phyloP scores from a whole-genome alignment of 768 basidiomycete genomes.

The Harrya chromipes region DNA sequence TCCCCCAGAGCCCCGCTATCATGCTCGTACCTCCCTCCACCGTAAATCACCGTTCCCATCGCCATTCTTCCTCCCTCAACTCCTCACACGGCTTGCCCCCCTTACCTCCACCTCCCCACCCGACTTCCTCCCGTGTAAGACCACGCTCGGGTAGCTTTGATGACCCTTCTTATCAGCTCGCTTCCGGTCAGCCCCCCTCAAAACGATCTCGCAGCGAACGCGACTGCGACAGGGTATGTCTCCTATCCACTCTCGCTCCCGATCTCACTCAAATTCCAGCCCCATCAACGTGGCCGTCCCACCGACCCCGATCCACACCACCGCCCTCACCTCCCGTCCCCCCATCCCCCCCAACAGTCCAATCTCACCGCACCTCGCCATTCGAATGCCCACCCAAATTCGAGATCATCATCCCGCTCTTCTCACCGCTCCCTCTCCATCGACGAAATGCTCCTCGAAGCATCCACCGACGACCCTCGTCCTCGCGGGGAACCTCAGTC shows the following conservation, averaged over 20 bases:
- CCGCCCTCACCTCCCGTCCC: slow-evolving; percentile 23
- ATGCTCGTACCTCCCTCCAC: slow-evolving; percentile 26
- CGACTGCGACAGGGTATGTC: slow-evolving; percentile 29
- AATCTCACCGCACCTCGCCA: slow-evolving; percentile 12
- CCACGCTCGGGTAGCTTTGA: slow-evolving; percentile 46
- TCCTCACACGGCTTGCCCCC: slow-evolving; percentile 32
- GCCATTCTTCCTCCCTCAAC: slow-evolving; percentile 23
- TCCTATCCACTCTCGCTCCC: rapidly evolving
- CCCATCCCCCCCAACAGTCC: slow-evolving; percentile 11
- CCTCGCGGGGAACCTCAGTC: slow-evolving; percentile 32
- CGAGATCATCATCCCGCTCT: slow-evolving; percentile 36
- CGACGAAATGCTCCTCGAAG: slow-evolving; percentile 49
- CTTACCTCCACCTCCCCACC: slow-evolving; percentile 40
- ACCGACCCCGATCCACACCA: slow-evolving; percentile 27
- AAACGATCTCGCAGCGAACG: slow-evolving; percentile 46
- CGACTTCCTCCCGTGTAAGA: slow-evolving; percentile 33
- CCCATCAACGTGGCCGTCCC: slow-evolving; percentile 12
- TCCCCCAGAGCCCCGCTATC: slow-evolving; percentile 23
- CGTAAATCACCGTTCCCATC: slow-evolving; percentile 16
- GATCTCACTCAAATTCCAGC: slow-evolving; percentile 15
- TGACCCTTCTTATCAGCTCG: slow-evolving; percentile 27
- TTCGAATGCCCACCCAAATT: slow-evolving; percentile 14
- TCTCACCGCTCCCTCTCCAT: slow-evolving; percentile 36
- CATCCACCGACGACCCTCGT: slow-evolving; percentile 38
- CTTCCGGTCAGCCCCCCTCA: slow-evolving; percentile 43